A percentile compares a stretch with the other conserved stretches of the same genome.
phyloP scores from a whole-genome alignment of 495 filamentous ascomycete species.

The Penicillium roqueforti region DNA sequence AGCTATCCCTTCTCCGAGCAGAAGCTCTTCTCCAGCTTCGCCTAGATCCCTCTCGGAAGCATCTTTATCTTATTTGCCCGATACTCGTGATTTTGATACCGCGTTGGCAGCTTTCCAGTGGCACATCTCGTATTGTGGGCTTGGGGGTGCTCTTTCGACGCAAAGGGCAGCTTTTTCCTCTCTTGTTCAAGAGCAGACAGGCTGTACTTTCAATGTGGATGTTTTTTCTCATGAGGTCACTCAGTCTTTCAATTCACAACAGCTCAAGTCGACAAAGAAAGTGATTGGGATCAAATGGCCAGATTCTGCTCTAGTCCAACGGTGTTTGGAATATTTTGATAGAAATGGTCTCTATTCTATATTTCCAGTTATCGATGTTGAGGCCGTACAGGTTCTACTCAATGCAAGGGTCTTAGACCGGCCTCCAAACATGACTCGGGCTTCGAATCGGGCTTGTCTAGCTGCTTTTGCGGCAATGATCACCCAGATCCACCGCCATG shows the following conservation, averaged over 20 bases:
- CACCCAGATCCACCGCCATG: constrained; percentile 23
- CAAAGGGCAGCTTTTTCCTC: constrained; percentile 20
- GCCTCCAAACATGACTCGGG: constrained; percentile 5
- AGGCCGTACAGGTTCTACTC: constrained; percentile 14
- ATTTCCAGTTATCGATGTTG: constrained; percentile 23
- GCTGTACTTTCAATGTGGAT: constrained; percentile 21
- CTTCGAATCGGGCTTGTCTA: constrained; percentile 21
- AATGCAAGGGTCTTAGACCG: constrained; percentile 16
- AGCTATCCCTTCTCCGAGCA: constrained; percentile 1
- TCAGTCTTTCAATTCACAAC: constrained; percentile 9
- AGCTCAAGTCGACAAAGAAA: constrained; percentile 1
- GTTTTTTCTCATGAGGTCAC: constrained; percentile 16
- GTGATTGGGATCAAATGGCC: constrained; percentile 19
- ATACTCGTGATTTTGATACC: constrained; percentile 20
- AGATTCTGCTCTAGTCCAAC: constrained; percentile 12
- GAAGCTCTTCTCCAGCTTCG: constrained; percentile 2
- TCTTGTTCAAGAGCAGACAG: constrained; percentile 15
- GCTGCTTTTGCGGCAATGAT: constrained; percentile 27
- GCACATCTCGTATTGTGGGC: constrained; percentile 24
- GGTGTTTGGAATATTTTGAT: constrained; percentile 20
- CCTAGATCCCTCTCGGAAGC: background rate
- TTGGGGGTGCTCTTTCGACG: constrained; percentile 16
- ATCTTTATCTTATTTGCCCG: constrained; percentile 5
- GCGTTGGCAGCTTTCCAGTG: constrained; percentile 19
- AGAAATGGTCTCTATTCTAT: constrained; percentile 24